Conservation (phyloP, 495 filamentous ascomycete genomes). For the Friedmanniomyces simplex region DNA sequence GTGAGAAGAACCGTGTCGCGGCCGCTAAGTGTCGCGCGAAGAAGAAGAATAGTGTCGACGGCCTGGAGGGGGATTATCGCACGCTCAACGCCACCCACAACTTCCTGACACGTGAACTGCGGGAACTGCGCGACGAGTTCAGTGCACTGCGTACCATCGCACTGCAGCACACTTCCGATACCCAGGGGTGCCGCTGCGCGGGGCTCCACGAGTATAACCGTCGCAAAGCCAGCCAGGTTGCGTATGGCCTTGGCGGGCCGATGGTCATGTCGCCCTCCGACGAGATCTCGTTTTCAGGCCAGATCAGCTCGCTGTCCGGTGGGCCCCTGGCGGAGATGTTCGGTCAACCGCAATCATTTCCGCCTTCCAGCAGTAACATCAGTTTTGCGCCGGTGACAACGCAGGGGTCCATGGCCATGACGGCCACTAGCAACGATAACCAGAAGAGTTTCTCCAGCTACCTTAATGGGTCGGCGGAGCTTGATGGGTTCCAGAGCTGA, state of each 20-base stretch:
- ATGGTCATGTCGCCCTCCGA: not conserved
- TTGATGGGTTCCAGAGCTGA: no score
- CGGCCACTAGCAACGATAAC: not conserved
- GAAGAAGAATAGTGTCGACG: conserved; percentile 53
- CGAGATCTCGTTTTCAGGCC: not conserved
- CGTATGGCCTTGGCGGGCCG: not conserved
- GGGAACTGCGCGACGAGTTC: conserved; percentile 35
- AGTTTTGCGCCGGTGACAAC: not conserved
- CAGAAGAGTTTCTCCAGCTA: not conserved
- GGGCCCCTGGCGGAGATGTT: not conserved
- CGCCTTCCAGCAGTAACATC: not conserved
- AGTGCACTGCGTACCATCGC: not conserved
- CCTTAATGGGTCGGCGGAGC: not conserved
- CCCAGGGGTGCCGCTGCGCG: conserved; percentile 32
- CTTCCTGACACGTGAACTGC: conserved; percentile 32
- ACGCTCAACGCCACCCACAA: conserved; percentile 23
- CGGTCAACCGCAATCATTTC: not conserved
- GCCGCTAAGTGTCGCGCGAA: conserved; percentile 81
- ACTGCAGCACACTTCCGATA: conserved; percentile 24
- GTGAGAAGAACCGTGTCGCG: conserved; percentile 73
- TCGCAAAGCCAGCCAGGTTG: conserved; percentile 3
- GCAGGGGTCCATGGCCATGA: not conserved
- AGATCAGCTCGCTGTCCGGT: not conserved
- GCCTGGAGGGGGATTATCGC: conserved; percentile 21
- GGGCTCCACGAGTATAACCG: conserved; percentile 18